Base-by-base conservation (phyloP, 192 early-diverging fungal species). In the Coemansia sp. region DNA sequence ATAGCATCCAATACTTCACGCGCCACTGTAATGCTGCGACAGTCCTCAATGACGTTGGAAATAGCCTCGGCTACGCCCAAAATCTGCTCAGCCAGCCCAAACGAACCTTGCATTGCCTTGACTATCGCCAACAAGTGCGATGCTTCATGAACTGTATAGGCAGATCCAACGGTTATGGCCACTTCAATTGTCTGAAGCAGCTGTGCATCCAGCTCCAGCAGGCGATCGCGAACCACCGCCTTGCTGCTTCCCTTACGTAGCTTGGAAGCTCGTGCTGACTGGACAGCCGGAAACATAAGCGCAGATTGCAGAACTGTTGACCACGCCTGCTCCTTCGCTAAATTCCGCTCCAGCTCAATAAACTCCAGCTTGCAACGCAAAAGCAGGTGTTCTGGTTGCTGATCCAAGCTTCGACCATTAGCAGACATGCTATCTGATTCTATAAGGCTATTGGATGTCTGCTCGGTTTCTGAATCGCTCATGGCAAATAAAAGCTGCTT, bases 1-100 rank as follows among this genome's bases (percentile, higher is more conserved):
- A 58, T 15, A 6, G 43, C 64, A 26, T 77, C 73, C 10, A 77
- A 50, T 2, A 43, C 48, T 37, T 78, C 74, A 6, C 74, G 74
- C 28, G 57, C 61, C 42, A 59, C 69, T 3, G 74, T 71, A 16
- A 71, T 59, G 18, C 68, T 71, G 28, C 55, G 55, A 21, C 69
- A 52, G 33, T 63, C 65, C 18, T 72, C 76, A 6, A 78, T 26
- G 20, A 71, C 43, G 13, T 37, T 44, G 0, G 68, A 50, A 36
- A 68, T n/a, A 15, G 11, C 15, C 1, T 4, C 46, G 8, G 28
- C 15, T 3, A 15, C 6, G 6, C 4, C 51, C 3, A 2, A 13
- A 26, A 5, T 21, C 3, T 16, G 18, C 20, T 10, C 31, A 9
- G 42, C 33, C 16, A 72, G 28, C 7, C 75, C 75, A 54, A 72